phyloP scores from a whole-genome alignment of 163 green algal species.

The Scenedesmus sp. region DNA sequence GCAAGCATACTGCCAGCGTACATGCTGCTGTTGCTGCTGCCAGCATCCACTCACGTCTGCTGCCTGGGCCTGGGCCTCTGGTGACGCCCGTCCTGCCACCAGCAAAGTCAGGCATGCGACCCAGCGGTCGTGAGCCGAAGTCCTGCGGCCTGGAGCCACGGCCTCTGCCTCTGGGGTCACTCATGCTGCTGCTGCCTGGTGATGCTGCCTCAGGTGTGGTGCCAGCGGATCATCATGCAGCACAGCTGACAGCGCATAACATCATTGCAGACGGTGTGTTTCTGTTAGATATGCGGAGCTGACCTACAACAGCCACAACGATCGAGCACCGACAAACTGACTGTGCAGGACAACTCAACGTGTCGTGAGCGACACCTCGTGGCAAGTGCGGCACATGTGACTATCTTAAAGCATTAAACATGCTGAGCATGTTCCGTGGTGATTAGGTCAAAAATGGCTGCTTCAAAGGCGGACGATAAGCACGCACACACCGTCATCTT shows the following conservation, averaged over 20 bases:
- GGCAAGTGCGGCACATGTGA: background rate
- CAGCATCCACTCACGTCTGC: conserved; percentile 28
- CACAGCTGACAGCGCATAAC: background rate
- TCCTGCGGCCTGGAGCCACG: background rate
- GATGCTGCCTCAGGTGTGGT: background rate
- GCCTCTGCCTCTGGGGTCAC: conserved; percentile 38
- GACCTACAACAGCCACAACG: background rate
- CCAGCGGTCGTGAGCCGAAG: conserved; percentile 15
- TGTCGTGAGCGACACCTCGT: background rate
- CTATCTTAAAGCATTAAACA: background rate
- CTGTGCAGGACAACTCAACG: background rate
- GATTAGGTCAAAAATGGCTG: background rate
- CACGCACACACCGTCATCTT: background rate
- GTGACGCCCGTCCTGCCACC: background rate
- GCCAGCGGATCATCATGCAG: background rate
- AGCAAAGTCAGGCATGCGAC: conserved; percentile 32
- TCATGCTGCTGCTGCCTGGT: conserved; percentile 24
- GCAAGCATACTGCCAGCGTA: background rate
- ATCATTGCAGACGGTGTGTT: background rate
- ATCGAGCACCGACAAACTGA: background rate
- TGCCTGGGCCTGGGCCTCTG: conserved; percentile 7
- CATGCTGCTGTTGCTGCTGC: background rate
- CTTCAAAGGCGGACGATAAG: background rate
- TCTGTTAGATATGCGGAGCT: background rate
- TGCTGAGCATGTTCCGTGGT: background rate